These are phyloP conservation scores for Nepenthes gracilis DNA, from an alignment of 148 eudicot species.

Conservation along the genomic window DNA sequence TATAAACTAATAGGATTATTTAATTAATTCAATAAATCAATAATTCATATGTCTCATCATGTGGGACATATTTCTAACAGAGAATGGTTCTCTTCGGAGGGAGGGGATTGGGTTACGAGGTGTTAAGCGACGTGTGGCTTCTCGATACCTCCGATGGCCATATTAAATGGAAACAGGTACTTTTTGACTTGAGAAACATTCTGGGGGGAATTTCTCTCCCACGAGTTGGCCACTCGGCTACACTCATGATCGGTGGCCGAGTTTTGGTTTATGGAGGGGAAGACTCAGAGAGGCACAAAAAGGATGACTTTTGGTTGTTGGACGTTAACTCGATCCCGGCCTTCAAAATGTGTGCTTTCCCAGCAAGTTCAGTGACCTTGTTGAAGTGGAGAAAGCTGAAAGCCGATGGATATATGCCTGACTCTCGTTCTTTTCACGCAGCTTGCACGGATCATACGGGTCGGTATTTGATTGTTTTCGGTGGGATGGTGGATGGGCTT, in stretches of 20 bases:
- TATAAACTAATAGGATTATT: no score
- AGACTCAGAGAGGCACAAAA: slow-evolving; percentile 65
- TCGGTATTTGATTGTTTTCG: slow-evolving; percentile 55
- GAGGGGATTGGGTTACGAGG: slow-evolving; percentile 74
- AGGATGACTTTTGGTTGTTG: slow-evolving; percentile 80
- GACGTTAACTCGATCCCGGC: slow-evolving; percentile 44
- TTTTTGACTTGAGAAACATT: slow-evolving; percentile 32
- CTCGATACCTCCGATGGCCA: slow-evolving; percentile 44
- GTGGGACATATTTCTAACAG: no score
- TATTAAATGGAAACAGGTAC: slow-evolving; percentile 52
- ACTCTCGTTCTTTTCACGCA: slow-evolving; percentile 78
- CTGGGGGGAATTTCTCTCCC: slow-evolving; percentile 64
- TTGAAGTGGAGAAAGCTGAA: slow-evolving; percentile 51
- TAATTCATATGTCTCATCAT: no score
- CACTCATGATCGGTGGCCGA: slow-evolving; percentile 57
- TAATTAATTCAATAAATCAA: no score
- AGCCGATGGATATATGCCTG: slow-evolving; percentile 40
- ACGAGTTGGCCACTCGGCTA: slow-evolving; percentile 73
- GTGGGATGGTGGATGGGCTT: slow-evolving; percentile 85
- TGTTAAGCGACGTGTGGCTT: slow-evolving; percentile 77
- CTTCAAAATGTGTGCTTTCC: slow-evolving; percentile 17
- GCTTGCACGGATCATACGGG: slow-evolving; percentile 82
- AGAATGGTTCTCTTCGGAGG: slow-evolving; percentile 79
- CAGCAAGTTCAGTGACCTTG: slow-evolving; percentile 12
- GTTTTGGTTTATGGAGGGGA: slow-evolving; percentile 93